Conservation (phyloP, 768 basidiomycete genomes). For the Trametes sanguinea region DNA sequence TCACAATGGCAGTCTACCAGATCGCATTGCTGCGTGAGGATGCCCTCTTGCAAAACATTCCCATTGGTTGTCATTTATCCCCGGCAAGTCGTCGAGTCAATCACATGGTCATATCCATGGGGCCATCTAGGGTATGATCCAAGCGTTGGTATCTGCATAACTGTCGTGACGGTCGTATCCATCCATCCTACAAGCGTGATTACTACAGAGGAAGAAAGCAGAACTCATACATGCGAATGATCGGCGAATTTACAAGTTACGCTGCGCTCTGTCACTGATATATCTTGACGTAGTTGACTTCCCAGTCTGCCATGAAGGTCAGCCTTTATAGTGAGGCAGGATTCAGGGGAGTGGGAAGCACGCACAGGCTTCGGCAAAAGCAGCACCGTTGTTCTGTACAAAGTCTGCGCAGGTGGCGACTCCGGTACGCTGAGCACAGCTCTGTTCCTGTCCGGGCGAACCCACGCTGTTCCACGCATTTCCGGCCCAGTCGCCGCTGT, state of each 20-base stretch:
- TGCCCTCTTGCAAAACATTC: background rate
- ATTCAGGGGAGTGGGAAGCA: constrained; percentile 25
- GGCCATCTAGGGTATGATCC: too few species aligned
- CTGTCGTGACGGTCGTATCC: too few species aligned
- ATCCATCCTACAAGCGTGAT: too few species aligned
- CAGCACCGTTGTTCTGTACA: constrained; percentile 67
- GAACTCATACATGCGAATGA: too few species aligned
- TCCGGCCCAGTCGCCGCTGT: constrained; percentile 89
- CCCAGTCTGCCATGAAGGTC: constrained; percentile 63
- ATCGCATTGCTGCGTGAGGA: too few species aligned
- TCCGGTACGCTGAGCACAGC: constrained; percentile 83
- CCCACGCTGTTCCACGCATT: constrained; percentile 71
- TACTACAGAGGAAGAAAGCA: too few species aligned
- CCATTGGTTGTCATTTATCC: background rate
- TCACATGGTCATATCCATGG: too few species aligned
- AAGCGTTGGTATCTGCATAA: too few species aligned
- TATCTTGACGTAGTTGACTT: constrained; percentile 72
- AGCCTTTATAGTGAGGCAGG: constrained; percentile 5
- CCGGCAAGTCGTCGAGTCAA: too few species aligned
- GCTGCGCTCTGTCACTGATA: constrained; percentile 46
- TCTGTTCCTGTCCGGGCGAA: constrained; percentile 81
- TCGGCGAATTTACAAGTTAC: too few species aligned
- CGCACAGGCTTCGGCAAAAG: constrained; percentile 80
- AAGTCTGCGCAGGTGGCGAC: constrained; percentile 79
- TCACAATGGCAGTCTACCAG: too few species aligned